Evolutionary conservation across 2,329 filamentous ascomycete species (phyloP), one percentile per base, ranked within the genome.

Genomic region (Bipolaris oryzae): DNA sequence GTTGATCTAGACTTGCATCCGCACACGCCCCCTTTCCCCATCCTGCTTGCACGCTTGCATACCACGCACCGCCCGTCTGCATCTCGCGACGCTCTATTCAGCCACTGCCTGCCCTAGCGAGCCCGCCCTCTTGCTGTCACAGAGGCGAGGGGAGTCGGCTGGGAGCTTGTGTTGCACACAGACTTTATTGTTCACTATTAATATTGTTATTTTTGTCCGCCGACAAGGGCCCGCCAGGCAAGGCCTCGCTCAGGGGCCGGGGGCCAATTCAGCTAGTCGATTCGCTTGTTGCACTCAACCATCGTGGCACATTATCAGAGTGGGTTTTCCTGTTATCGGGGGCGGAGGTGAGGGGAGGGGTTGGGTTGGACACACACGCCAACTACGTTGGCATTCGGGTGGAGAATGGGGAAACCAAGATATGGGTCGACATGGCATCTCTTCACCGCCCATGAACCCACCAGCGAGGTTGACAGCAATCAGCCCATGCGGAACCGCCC

Each of bases 1-100:
- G 45, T 52, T 44, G 41, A 51, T 52, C 53, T 51, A 45, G 47
- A 52, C 53, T 51, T 51, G 41, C 50, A 42, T 53, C 42, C 47
- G 43, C 45, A 35, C 46, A 48, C 34, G 45, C 59, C 61, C 58
- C 60, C 53, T 63, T 61, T 50, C 55, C 58, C 44, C 46, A 44
- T 53, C 20, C 20, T 37, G 42, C 53, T 50, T 48, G 45, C 48
- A 41, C 47, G 25, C 47, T 18, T 55, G 38, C 44, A 47, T 48
- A 54, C 28, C 23, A 47, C 48, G 49, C 37, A 45, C 11, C 28
- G 42, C 16, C 46, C 28, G 31, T 50, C 33, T 45, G 25, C 7
- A 31, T 46, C 35, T 16, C 21, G 34, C 23, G 33, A 34, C 31
- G 37, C 50, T 44, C 31, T 52, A 34, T 48, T 37, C 38, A 48